phyloP scores from a whole-genome alignment of 106 monocot species.

The Platanthera zijinensis region DNA sequence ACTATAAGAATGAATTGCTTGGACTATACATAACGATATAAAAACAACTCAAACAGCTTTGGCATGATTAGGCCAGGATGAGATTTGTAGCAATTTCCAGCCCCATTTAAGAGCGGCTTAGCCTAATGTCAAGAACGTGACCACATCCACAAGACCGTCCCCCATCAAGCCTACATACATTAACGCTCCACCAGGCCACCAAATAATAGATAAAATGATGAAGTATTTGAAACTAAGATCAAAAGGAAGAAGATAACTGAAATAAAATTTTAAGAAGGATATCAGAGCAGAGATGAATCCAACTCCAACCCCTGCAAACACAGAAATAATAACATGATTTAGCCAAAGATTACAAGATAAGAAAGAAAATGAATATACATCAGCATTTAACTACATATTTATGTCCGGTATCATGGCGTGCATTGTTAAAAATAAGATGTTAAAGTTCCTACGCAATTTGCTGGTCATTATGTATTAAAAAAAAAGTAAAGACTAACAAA shows the following conservation, averaged over 20 bases:
- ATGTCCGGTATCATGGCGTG: not conserved
- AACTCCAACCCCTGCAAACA: slow-evolving; percentile 75
- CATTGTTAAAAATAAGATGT: not conserved
- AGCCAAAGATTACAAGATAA: not conserved
- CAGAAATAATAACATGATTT: not conserved
- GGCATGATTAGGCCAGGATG: not conserved
- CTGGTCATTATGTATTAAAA: not conserved
- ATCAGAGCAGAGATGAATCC: slow-evolving; percentile 85
- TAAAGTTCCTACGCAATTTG: not conserved
- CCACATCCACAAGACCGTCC: not conserved
- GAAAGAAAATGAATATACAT: not conserved
- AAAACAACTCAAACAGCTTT: not conserved
- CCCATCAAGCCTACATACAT: not conserved
- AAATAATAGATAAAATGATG: not conserved
- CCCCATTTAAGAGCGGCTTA: not conserved
- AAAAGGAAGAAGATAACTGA: not conserved
- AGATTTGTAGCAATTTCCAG: not conserved
- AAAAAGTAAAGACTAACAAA: not conserved
- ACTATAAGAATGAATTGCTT: not conserved
- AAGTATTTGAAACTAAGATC: not conserved
- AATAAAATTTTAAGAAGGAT: slow-evolving; percentile 42
- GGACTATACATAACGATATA: not conserved
- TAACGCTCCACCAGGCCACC: not conserved
- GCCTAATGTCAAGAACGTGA: not conserved
- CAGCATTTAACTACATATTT: not conserved